phyloP scores from a whole-genome alignment of 768 basidiomycete genomes.

The Lactarius psammicola region DNA sequence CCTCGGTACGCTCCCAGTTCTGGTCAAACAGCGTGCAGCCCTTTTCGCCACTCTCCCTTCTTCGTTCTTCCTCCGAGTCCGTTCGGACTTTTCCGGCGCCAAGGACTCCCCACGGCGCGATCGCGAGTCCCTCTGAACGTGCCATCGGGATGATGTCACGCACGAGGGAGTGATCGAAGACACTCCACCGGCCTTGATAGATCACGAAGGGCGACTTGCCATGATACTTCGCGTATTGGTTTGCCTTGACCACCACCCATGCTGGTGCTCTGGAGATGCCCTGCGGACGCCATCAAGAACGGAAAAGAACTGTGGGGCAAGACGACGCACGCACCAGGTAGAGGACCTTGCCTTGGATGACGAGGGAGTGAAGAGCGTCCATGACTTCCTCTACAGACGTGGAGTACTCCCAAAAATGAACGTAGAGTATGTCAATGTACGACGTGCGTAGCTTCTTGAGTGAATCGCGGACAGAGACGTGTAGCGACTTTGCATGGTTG shows the following conservation, averaged over 20 bases:
- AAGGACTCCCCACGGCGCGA: slow-evolving; percentile 46
- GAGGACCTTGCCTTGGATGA: slow-evolving; percentile 43
- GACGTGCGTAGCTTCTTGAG: slow-evolving; percentile 53
- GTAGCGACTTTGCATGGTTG: slow-evolving; percentile 41
- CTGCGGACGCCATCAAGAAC: not conserved
- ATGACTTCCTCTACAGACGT: slow-evolving; percentile 44
- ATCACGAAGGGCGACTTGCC: slow-evolving; percentile 44
- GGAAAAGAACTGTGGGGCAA: not conserved
- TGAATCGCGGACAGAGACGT: slow-evolving; percentile 37
- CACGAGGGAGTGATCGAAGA: slow-evolving; percentile 40
- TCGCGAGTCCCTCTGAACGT: slow-evolving; percentile 35
- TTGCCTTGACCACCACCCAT: slow-evolving; percentile 39
- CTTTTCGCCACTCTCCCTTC: slow-evolving; percentile 35
- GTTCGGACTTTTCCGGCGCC: slow-evolving; percentile 43
- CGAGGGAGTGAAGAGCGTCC: slow-evolving; percentile 41
- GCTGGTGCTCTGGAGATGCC: slow-evolving; percentile 35
- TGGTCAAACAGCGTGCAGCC: slow-evolving; percentile 34
- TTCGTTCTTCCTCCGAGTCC: slow-evolving; percentile 39
- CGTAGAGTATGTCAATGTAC: slow-evolving; percentile 56
- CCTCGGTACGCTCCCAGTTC: slow-evolving; percentile 24
- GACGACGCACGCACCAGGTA: slow-evolving; percentile 35
- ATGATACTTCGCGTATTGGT: slow-evolving; percentile 41
- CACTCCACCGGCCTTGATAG: slow-evolving; percentile 42
- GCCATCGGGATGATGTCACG: slow-evolving; percentile 45
- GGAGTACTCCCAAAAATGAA: slow-evolving; percentile 52